Conservation (phyloP, 2,329 filamentous ascomycete genomes). For the Uncinocarpus reesii region DNA sequence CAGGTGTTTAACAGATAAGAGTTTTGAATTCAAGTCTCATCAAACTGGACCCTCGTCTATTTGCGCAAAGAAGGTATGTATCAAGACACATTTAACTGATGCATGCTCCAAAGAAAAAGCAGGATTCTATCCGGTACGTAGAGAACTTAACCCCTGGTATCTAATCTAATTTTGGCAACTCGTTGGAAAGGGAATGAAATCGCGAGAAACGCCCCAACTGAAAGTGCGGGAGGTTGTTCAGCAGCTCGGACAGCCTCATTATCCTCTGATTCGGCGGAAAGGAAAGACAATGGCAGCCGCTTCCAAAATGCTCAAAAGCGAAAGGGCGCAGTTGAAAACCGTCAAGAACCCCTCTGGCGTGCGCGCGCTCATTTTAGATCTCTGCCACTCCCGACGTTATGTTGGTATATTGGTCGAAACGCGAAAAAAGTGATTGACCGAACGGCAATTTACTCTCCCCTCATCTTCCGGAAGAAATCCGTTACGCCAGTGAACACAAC, state of each 20-base stretch:
- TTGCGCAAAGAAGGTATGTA: constrained; percentile 3
- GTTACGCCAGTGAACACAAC: constrained; percentile 43
- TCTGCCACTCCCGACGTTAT: no score
- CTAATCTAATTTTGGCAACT: background rate
- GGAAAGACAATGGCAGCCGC: no score
- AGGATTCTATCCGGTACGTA: background rate
- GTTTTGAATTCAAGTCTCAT: background rate
- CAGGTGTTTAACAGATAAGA: background rate
- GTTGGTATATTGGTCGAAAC: no score
- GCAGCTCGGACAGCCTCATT: no score
- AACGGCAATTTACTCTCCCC: constrained; percentile 31
- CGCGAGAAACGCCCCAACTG: no score
- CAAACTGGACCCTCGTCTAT: background rate
- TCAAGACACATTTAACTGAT: background rate
- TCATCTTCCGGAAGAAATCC: constrained; percentile 76
- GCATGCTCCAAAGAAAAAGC: background rate
- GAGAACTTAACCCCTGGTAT: background rate
- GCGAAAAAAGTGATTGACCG: background rate
- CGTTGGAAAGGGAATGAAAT: background rate
- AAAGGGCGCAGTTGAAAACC: no score
- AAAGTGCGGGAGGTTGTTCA: background rate
- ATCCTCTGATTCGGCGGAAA: no score
- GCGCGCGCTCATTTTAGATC: no score
- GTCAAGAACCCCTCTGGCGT: no score
- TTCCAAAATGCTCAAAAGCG: no score